Conservation (phyloP, 306 rosid genomes). For the Glycine soja region DNA sequence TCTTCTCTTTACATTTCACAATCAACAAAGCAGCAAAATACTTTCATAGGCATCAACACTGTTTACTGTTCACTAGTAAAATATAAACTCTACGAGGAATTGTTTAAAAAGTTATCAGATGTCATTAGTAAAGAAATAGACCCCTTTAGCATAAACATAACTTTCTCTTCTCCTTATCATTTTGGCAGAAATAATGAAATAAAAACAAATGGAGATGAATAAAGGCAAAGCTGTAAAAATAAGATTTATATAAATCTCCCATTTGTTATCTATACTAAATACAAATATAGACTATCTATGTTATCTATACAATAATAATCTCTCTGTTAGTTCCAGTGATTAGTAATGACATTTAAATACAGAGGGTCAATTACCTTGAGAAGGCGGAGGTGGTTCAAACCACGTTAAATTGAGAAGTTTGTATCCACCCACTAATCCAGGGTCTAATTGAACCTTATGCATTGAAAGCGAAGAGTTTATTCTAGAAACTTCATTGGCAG, state of each 20-base stretch:
- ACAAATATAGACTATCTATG: background rate
- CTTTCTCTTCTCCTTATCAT: slow-evolving; percentile 33
- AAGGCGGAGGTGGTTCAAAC: slow-evolving; percentile 78
- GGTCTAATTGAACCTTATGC: slow-evolving; percentile 77
- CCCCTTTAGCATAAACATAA: background rate
- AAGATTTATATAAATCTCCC: slow-evolving; percentile 10
- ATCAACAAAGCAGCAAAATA: slow-evolving; percentile 5
- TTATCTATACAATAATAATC: slow-evolving; percentile 30
- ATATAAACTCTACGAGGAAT: slow-evolving; percentile 28
- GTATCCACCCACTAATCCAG: slow-evolving; percentile 82
- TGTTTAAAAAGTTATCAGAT: background rate
- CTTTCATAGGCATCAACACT: slow-evolving; percentile 17
- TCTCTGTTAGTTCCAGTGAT: slow-evolving; percentile 10
- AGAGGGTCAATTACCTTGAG: slow-evolving; percentile 64
- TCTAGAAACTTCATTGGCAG: slow-evolving; percentile 66
- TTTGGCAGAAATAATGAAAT: slow-evolving; percentile 31
- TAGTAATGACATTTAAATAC: slow-evolving; percentile 8
- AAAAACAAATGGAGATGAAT: slow-evolving; percentile 16
- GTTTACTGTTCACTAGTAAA: background rate
- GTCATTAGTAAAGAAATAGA: background rate
- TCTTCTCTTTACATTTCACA: slow-evolving; percentile 28
- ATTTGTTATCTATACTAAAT: background rate
- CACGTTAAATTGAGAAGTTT: slow-evolving; percentile 83
- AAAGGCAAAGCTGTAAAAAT: background rate
- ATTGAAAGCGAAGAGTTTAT: slow-evolving; percentile 77